Evolutionary conservation across 768 basidiomycete genomes (phyloP).

Genomic region (Boletus eberwhitei): DNA sequence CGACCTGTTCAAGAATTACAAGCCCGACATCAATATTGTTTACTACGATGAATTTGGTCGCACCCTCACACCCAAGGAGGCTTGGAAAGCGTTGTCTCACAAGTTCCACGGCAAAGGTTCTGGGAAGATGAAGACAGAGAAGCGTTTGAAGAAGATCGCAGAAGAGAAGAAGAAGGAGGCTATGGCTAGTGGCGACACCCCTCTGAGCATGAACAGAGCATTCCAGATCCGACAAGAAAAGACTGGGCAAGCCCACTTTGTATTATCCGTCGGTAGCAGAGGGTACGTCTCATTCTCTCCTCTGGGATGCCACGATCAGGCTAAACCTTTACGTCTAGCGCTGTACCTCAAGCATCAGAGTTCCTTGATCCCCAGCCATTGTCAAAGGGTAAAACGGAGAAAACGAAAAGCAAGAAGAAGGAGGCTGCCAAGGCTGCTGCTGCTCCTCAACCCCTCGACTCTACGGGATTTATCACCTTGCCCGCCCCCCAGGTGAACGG

Average conservation of each 20-base stretch:
- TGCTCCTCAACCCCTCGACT: slow-evolving; percentile 44
- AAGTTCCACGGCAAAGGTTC: slow-evolving; percentile 98
- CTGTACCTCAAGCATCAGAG: slow-evolving; percentile 81
- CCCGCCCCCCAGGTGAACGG: slow-evolving; percentile 55
- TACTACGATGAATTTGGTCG: slow-evolving; percentile 98
- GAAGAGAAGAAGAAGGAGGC: slow-evolving; percentile 93
- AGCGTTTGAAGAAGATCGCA: slow-evolving; percentile 93
- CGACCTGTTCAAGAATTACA: slow-evolving; percentile 89
- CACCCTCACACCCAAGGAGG: slow-evolving; percentile 85
- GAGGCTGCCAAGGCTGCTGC: slow-evolving; percentile 47
- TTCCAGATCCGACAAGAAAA: slow-evolving; percentile 94
- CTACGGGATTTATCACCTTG: slow-evolving; percentile 67
- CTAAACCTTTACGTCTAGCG: slow-evolving; percentile 42
- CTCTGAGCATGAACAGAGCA: slow-evolving; percentile 89
- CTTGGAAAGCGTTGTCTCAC: slow-evolving; percentile 97
- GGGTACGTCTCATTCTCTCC: slow-evolving; percentile 50
- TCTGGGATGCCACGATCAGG: neutral
- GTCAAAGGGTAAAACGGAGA: slow-evolving; percentile 81
- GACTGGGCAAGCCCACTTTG: slow-evolving; percentile 94
- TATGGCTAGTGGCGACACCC: slow-evolving; percentile 95
- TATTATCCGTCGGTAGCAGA: slow-evolving; percentile 89
- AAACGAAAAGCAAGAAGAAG: slow-evolving; percentile 77
- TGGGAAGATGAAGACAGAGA: slow-evolving; percentile 96
- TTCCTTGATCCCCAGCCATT: slow-evolving; percentile 80
- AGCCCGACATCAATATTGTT: slow-evolving; percentile 93